These are phyloP conservation scores for Didymella lethalis DNA, from an alignment of 2,329 filamentous ascomycete genomes.

Conservation along the genomic window DNA sequence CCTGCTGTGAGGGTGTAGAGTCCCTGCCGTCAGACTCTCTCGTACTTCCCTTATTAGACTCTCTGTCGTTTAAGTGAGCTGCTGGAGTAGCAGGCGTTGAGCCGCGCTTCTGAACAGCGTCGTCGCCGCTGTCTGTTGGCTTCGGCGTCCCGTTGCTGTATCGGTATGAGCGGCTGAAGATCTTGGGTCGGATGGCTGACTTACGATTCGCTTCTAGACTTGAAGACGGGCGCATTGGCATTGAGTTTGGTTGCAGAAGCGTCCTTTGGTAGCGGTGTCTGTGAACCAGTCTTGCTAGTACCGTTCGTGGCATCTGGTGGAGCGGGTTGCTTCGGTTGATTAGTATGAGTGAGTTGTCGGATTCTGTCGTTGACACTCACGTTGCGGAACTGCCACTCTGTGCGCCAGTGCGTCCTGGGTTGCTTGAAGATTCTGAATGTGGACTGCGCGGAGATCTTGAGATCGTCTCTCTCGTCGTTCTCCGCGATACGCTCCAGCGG, in stretches of 20 bases:
- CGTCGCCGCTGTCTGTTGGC: constrained; percentile 25
- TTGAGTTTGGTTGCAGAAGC: constrained; percentile 53
- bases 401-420: constrained; percentile 72
- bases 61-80: constrained; percentile 32
- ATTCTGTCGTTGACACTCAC: constrained; percentile 55
- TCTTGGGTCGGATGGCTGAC: constrained; percentile 18
- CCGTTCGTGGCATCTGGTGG: constrained; percentile 40
- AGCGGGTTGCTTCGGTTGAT: constrained; percentile 31
- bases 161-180: constrained; percentile 20
- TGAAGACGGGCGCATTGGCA: constrained; percentile 71
- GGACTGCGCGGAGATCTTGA: constrained; percentile 76
- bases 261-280: constrained; percentile 53
- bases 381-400: constrained; percentile 76
- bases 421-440: constrained; percentile 74
- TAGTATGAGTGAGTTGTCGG: constrained; percentile 13
- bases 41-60: constrained; percentile 20
- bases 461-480: constrained; percentile 71
- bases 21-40: constrained; percentile 23
- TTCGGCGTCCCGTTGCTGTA: constrained; percentile 45
- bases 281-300: constrained; percentile 42
- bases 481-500: constrained; percentile 68
- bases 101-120: constrained; percentile 24
- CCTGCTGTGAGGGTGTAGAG: constrained; percentile 28
- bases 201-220: constrained; percentile 56
- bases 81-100: constrained; percentile 26